Base-by-base conservation (phyloP, 148 eudicot genomes). In the Dianthus caryophyllus region DNA sequence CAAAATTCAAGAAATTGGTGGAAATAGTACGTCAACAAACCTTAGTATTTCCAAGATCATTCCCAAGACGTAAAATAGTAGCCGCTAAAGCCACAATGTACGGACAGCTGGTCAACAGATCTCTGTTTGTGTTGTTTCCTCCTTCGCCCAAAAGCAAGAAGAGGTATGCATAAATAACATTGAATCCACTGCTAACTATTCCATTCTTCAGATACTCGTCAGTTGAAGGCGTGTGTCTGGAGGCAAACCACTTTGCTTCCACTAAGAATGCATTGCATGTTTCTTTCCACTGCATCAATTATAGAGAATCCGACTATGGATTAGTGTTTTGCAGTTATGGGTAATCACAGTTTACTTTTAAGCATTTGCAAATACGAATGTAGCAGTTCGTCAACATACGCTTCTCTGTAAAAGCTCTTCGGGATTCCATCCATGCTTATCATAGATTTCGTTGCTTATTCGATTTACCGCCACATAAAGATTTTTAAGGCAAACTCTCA, bases 191-290 rank as follows among this genome's bases (percentile, higher is more conserved):
- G 27, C 78, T 91, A 12, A 80, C 49, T 13, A 67, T 69, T 9
- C 80, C 93, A 60, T 82, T 84, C 27, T 80, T 80, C 68, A 86
- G 70, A 65, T 88, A 85, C 67, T 80, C 86, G 0, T 79, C 71
- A 4, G 87, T 71, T 9, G 10, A 64, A 5, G 93, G 96, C 69
- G 75, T 13, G 7, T 71, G 50, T 8, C 75, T 76, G 0, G 79
- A 74, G 26, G 78, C 76, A 29, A 85, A 85, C 93, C 90, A 90
- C 51, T 73, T 77, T 43, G 88, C 82, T 77, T 91, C 90, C n/a
- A 69, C 81, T 50, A 88, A 66, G 74, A 85, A 88, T 24, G 96
- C 84, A 47, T 85, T 68, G 71, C 86, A 85, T 13, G 59, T 66
- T 11, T 71, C 72, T 52, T 54, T 36, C 72, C 79, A 76, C 79